These are phyloP conservation scores for Cladorrhinum samala DNA, from an alignment of 495 filamentous ascomycete species.

Conservation along the genomic window DNA sequence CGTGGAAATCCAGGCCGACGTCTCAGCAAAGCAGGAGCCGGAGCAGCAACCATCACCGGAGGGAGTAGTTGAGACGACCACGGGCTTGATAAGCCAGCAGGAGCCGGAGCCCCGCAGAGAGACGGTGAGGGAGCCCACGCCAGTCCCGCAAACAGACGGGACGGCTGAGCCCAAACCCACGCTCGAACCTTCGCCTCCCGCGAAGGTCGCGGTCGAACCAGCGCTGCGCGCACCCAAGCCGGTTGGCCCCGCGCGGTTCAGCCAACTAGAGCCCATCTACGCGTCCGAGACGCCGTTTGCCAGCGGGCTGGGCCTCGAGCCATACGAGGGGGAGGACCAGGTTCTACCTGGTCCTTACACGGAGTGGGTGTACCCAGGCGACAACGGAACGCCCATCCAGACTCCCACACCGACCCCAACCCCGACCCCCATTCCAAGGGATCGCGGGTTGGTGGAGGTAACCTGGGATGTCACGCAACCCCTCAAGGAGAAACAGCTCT, in stretches of 20 bases:
- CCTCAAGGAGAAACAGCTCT: slow-evolving; percentile 17
- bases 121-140: neutral
- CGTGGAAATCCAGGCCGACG: neutral
- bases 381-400: slow-evolving; percentile 1
- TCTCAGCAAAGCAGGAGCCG: neutral
- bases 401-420: slow-evolving; percentile 17
- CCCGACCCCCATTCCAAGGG: slow-evolving; percentile 6
- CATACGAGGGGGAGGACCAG: slow-evolving; percentile 21
- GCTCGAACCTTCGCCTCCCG: neutral
- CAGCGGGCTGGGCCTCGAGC: slow-evolving; percentile 13
- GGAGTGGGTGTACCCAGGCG: slow-evolving; percentile 19
- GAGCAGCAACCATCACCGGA: neutral
- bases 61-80: neutral
- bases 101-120: neutral
- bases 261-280: slow-evolving; percentile 19
- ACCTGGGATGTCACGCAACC: slow-evolving; percentile 20
- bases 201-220: neutral
- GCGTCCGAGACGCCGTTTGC: slow-evolving; percentile 13
- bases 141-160: neutral
- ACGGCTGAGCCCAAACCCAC: neutral
- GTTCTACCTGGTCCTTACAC: slow-evolving; percentile 22
- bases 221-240: neutral
- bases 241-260: slow-evolving; percentile 13
- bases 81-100: neutral
- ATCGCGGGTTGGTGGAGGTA: neutral